phyloP scores from a whole-genome alignment of 805 yeast genomes.

The Hanseniaspora jakobsenii region DNA sequence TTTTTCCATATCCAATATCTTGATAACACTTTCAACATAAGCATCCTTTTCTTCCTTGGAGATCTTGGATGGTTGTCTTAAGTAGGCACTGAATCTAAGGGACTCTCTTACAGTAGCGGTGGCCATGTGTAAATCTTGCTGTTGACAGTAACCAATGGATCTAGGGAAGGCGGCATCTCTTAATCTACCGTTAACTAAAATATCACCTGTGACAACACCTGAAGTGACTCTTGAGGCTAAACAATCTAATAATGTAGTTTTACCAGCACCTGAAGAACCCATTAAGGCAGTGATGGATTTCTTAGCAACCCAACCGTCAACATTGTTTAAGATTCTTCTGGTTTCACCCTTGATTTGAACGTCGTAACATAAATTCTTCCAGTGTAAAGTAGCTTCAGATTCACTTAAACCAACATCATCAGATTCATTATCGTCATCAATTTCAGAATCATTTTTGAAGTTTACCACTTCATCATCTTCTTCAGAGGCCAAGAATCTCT shows the following conservation, averaged over 20 bases:
- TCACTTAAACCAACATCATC: constrained; percentile 26
- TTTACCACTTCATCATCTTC: not conserved
- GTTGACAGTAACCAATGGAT: constrained; percentile 63
- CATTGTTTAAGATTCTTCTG: constrained; percentile 48
- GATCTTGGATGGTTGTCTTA: constrained; percentile 49
- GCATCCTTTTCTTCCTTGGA: constrained; percentile 45
- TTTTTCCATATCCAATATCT: constrained; percentile 48
- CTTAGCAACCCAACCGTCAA: constrained; percentile 76
- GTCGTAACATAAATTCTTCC: constrained; percentile 66
- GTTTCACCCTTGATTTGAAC: constrained; percentile 50
- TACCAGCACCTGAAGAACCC: constrained; percentile 78
- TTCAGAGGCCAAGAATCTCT: constrained; percentile 10
- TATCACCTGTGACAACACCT: constrained; percentile 61
- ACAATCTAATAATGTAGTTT: constrained; percentile 60
- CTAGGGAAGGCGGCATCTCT: constrained; percentile 49
- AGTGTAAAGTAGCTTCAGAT: constrained; percentile 49
- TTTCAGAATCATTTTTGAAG: constrained; percentile 20
- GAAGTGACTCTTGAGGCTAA: constrained; percentile 57
- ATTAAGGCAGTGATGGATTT: constrained; percentile 68
- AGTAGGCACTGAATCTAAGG: constrained; percentile 48
- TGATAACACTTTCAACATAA: constrained; percentile 55
- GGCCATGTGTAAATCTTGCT: constrained; percentile 58
- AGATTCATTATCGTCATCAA: constrained; percentile 20
- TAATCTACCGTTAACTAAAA: constrained; percentile 51
- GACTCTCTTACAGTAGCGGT: constrained; percentile 66